Base-by-base conservation (phyloP, 306 rosid species). In the Nissolia schottii region DNA sequence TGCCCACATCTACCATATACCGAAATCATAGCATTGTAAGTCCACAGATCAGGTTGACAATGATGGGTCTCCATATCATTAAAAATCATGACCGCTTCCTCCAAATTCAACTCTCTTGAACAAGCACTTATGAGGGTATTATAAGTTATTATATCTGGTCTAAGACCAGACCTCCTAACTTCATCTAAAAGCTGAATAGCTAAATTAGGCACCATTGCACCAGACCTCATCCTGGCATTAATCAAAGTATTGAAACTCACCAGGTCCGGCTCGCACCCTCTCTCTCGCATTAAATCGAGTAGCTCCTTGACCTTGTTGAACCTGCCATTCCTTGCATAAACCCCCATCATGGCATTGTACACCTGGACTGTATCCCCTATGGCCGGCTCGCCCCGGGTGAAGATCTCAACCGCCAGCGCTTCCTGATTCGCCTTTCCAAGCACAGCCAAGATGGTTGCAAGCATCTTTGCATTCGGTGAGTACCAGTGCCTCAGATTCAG, bases 21-120 rank as follows among this genome's bases (percentile, higher is more conserved):
- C 2, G 97, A 93, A 83, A 93, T 91, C 97, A 93, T 89, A 43
- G 96, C 94, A 85, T 93, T 93, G 67, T 93, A 93, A 64, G 98
- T 93, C 98, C 98, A 93, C 32, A 93, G 69, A 84, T 93, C 98
- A 50, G 98, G 97, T 40, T 81, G 98, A 76, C 94, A 91, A 37
- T 56, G 70, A 49, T 79, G 83, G 15, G 5, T 79, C 82, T 81
- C 92, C 98, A 93, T 87, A 43, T 93, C 96, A 31, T 49, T 6
- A 37, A 77, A 87, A 58, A 93, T 85, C 61, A 65, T 77, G 65
- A 77, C 31, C 0, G 98, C 98, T 69, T 93, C 93, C 74, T 88
- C 92, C 79, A 93, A 83, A 84, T 91, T 91, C 1, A 87, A 86
- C 77, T 81, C 97, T 7, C 96, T 87, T 0, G 98, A 89, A 77